Evolutionary conservation across 805 yeast species (phyloP), one percentile per base, ranked within the genome.

Genomic region (Teunomyces aglyptinius): DNA sequence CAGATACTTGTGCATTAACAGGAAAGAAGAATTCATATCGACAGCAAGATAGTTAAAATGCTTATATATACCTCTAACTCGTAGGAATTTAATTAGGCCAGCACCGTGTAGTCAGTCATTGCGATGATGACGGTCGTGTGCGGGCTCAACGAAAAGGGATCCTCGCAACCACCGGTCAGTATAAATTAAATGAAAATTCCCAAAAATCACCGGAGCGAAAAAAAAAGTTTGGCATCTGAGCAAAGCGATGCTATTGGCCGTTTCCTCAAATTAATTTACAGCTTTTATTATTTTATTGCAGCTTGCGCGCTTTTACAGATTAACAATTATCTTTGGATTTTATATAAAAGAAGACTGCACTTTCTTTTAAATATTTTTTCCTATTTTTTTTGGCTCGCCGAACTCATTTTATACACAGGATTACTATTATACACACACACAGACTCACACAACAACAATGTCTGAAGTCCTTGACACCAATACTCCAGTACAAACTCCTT

Each of bases 401-500:
- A 26, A 39, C 48, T 35, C 13, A 22, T 38, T 38, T 22, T 33
- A 28, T 33, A 32, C 22, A 31, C 38, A 41, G 26, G 28, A 38
- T n/a, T n/a, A 11, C 22, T n/a, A 19, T 36, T 26, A 19, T 36
- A 20, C 24, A 31, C 33, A 15, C 16, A 31, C 15, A 31, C 33
- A 13, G 6, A 12, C 13, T 8, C 31, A 28, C 31, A 24, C 26
- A 24, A 24, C 10, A 6, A 13, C 12, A 31, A 64, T 65, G 70
- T 64, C 70, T 26, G 67, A 61, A 44, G 52, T 52, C 34, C 56
- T 57, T 38, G 70, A 65, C 24, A 59, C 72, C 12, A 65, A 59
- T 53, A 66, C 72, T 12, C 73, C 71, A 20, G 72, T 68, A 7
- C 73, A 68, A 50, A 67, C 73, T 4, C 73, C 73, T 6, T 63